Conservation (phyloP, 441 rosid species). For the Theobroma grandiflorum region DNA sequence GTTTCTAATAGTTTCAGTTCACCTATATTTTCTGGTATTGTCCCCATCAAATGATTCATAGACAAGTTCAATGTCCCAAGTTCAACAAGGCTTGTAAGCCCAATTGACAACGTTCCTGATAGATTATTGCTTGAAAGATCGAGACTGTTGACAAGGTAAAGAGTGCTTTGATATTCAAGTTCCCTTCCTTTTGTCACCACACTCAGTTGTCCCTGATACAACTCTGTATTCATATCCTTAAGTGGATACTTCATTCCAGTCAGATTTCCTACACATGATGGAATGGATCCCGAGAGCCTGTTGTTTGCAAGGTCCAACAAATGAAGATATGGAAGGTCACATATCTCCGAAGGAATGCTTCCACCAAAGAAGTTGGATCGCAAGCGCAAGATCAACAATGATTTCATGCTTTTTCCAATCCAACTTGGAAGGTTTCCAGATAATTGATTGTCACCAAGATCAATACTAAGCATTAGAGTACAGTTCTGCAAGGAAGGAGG, state of each 20-base stretch:
- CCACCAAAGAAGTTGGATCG: constrained; percentile 29
- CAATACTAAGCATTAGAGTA: constrained; percentile 27
- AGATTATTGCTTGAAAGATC: constrained; percentile 34
- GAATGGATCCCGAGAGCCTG: constrained; percentile 21
- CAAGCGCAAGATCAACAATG: constrained; percentile 23
- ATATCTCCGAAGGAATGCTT: constrained; percentile 31
- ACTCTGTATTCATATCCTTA: neutral
- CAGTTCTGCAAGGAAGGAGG: constrained; percentile 30
- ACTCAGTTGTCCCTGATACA: constrained; percentile 12
- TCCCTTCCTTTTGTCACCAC: constrained; percentile 23
- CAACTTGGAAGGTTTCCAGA: constrained; percentile 31
- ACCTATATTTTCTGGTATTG: constrained; percentile 27
- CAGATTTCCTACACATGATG: constrained; percentile 24
- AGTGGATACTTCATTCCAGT: constrained; percentile 9
- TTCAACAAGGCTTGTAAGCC: constrained; percentile 11
- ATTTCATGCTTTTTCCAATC: constrained; percentile 24
- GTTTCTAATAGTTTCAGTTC: constrained; percentile 21
- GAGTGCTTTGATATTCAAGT: neutral
- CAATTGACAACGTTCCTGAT: constrained; percentile 17
- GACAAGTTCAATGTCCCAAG: constrained; percentile 35
- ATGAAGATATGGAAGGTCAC: constrained; percentile 24
- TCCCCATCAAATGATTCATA: constrained; percentile 29
- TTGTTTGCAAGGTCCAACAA: constrained; percentile 27
- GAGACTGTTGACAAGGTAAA: constrained; percentile 22
- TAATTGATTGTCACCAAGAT: constrained; percentile 40